These are phyloP conservation scores for Yamagishiella unicocca DNA, from an alignment of 139 green algal genomes.

Conservation along the genomic window DNA sequence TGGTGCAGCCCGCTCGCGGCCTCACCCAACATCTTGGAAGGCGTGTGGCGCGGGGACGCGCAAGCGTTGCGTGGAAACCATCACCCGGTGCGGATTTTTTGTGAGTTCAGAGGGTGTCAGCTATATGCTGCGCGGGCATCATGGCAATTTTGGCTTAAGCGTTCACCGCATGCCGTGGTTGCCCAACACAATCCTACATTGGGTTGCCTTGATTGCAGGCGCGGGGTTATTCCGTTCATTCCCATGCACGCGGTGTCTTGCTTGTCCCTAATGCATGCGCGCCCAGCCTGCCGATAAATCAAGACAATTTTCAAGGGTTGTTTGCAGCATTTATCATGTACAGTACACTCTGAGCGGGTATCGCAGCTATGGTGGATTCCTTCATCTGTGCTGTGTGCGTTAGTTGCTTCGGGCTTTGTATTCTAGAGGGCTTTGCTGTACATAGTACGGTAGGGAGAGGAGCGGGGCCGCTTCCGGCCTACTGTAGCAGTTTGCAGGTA, in stretches of 20 bases:
- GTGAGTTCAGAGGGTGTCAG: slow-evolving; percentile 38
- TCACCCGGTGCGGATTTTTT: slow-evolving; percentile 30
- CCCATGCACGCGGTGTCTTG: slow-evolving; percentile 23
- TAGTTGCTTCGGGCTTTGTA: slow-evolving; percentile 34
- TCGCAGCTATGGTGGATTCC: slow-evolving; percentile 16
- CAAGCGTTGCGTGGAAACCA: slow-evolving; percentile 13
- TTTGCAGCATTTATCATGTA: slow-evolving; percentile 42
- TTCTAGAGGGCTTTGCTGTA: slow-evolving; percentile 24
- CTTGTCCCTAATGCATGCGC: slow-evolving; percentile 29
- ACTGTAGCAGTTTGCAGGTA: slow-evolving; percentile 10
- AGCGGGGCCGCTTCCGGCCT: slow-evolving; percentile 12
- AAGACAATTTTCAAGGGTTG: slow-evolving; percentile 33
- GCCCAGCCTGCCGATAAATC: slow-evolving; percentile 41
- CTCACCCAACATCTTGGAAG: slow-evolving; percentile 40
- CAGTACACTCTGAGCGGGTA: slow-evolving; percentile 40
- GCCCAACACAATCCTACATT: slow-evolving; percentile 14
- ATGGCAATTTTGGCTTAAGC: slow-evolving; percentile 46
- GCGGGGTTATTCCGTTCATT: slow-evolving; percentile 23
- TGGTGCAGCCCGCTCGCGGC: background rate
- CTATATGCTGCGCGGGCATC: slow-evolving; percentile 37
- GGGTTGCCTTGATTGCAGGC: slow-evolving; percentile 49
- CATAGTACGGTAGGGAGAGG: slow-evolving; percentile 24
- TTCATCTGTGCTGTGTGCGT: slow-evolving; percentile 12
- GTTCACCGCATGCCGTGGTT: slow-evolving; percentile 28
- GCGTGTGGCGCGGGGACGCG: slow-evolving; percentile 13